Percentiles rank a stretch among this genome's conserved stretches.
These are phyloP conservation scores for Aspergillus puulaauensis DNA, from an alignment of 2,329 filamentous ascomycete genomes.

Conservation along the genomic window DNA sequence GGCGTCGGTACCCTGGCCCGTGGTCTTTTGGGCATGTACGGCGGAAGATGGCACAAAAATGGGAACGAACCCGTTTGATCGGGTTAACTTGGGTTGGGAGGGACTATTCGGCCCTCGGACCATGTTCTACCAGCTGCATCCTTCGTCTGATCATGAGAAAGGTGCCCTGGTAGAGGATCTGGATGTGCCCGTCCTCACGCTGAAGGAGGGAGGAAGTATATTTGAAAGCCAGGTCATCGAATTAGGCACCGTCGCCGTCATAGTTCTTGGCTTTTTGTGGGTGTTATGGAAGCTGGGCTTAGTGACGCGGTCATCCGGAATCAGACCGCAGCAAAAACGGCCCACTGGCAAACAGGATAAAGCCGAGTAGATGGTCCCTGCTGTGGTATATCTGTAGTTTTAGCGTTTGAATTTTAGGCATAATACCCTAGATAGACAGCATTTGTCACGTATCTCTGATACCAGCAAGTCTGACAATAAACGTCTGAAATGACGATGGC, in stretches of 20 bases:
- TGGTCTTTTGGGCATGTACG: constrained; percentile 86
- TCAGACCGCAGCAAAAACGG: constrained; percentile 4
- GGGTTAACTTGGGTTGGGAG: constrained; percentile 82
- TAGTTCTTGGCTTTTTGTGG: constrained; percentile 68
- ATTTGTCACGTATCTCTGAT: constrained; percentile 1
- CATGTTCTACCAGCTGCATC: constrained; percentile 76
- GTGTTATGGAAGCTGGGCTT: constrained; percentile 59
- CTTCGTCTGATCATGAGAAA: constrained; percentile 36
- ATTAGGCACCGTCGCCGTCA: constrained; percentile 57
- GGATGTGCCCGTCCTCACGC: constrained; percentile 65
- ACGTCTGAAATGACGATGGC: background rate
- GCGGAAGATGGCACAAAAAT: constrained; percentile 63
- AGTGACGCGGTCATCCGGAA: constrained; percentile 27
- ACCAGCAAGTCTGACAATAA: background rate
- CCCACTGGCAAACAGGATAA: constrained; percentile 21
- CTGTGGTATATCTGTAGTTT: background rate
- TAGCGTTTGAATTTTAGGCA: constrained; percentile 1
- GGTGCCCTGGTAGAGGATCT: constrained; percentile 53
- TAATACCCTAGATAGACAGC: constrained; percentile 2
- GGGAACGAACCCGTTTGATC: constrained; percentile 78
- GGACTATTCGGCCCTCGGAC: constrained; percentile 72
- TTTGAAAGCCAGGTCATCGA: constrained; percentile 43
- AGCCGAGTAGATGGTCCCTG: constrained; percentile 22
- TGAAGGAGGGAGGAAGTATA: constrained; percentile 46
- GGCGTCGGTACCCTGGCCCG: constrained; percentile 72